Evolutionary conservation across 257 asterid genomes (phyloP), one percentile per base, ranked within the genome.

Genomic region (Nicotiana sylvestris): DNA sequence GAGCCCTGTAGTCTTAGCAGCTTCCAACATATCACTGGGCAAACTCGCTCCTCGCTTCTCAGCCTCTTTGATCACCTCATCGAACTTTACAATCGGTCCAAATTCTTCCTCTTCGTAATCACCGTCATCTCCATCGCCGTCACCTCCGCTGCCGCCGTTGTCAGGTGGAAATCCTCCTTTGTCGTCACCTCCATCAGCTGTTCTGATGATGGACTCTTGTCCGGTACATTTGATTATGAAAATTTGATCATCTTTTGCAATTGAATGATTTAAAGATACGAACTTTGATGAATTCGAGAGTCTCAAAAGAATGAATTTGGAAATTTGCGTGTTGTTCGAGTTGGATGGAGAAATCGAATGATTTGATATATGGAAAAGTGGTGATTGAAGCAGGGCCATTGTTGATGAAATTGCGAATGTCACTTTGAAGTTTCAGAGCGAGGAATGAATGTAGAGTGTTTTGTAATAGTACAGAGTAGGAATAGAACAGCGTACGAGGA

Each of bases 1-100:
- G 37, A 94, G 86, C 85, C 98, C 98, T 2, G 84, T 85, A 30
- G 92, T 82, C 83, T 92, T 90, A 7, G 99, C 98, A 27, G 97
- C 97, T 88, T 94, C 97, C 55, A 94, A 82, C 92, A 96, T 91
- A 91, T 91, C 99, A 62, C 77, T 78, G 10, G 99, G 99, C 72
- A 96, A 87, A 85, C 67, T 74, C 69, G 89, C 93, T 57, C 98
- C 98, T 56, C 88, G 87, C 68, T 77, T 89, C 81, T 93, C 93
- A 3, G 90, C 96, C 87, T 92, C 98, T 15, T 65, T 83, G 86
- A 93, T 77, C 76, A 92, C 91, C 76, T 93, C 97, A 10, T 90
- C 97, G 77, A 82, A 94, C 81, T 85, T 96, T 86, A 96, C 83
- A 9, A 94, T 39, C 29, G 97, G 95, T 12, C 98, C 98, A 37